Conservation (phyloP, 2,329 filamentous ascomycete genomes). For the Emergomyces orientalis region DNA sequence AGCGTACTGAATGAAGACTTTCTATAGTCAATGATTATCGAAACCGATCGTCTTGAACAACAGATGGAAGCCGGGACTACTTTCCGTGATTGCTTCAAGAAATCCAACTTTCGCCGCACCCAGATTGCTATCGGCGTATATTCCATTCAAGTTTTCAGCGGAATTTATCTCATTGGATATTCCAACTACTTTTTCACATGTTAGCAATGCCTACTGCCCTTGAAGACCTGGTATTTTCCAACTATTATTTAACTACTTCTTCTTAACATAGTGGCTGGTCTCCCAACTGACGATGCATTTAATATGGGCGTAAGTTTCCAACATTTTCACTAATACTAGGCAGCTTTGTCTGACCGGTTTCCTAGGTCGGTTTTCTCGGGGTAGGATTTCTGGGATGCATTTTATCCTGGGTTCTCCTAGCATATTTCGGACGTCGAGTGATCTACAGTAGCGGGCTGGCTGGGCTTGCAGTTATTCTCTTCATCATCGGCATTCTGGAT, state of each 20-base stretch:
- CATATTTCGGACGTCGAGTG: slow-evolving; percentile 26
- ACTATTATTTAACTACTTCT: no score
- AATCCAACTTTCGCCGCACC: slow-evolving; percentile 35
- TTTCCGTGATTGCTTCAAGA: slow-evolving; percentile 34
- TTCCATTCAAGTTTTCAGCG: slow-evolving; percentile 36
- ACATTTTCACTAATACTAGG: not conserved
- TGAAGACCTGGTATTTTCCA: not conserved
- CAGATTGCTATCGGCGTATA: slow-evolving; percentile 38
- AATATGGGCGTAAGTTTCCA: slow-evolving; percentile 26
- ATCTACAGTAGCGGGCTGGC: slow-evolving; percentile 27
- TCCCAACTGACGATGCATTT: slow-evolving; percentile 29
- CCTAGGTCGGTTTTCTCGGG: slow-evolving; percentile 27
- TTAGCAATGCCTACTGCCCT: not conserved
- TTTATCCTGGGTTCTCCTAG: slow-evolving; percentile 28
- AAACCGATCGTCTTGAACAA: slow-evolving; percentile 26
- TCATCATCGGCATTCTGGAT: slow-evolving; percentile 36
- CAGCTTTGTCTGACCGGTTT: not conserved
- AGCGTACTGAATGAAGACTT: not conserved
- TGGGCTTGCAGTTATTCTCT: slow-evolving; percentile 23
- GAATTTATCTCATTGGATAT: slow-evolving; percentile 37
- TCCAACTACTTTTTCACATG: slow-evolving; percentile 20
- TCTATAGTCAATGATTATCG: slow-evolving; percentile 17
- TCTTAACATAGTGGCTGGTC: slow-evolving; percentile 17
- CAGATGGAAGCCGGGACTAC: slow-evolving; percentile 33
- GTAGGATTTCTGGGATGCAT: slow-evolving; percentile 33